Base-by-base conservation (phyloP, 495 filamentous ascomycete genomes). In the Lentithecium fluviatile region DNA sequence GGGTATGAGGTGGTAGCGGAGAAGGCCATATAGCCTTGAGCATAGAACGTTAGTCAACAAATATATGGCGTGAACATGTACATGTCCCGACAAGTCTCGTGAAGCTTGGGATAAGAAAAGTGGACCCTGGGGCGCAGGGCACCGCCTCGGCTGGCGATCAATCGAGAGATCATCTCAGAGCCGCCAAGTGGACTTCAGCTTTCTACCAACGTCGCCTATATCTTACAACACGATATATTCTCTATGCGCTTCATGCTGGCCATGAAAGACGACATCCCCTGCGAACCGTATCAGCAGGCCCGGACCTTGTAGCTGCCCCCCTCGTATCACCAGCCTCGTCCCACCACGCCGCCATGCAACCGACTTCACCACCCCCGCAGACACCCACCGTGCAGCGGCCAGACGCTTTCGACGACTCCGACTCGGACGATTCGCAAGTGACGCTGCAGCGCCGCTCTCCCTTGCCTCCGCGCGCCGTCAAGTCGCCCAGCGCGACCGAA, bases 1-100 rank as follows among this genome's bases (percentile, higher is more conserved):
- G 61, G 60, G 48, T 76, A 76, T 64, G 70, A 68, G 45, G 69
- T 47, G 36, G 56, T 65, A 24, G 37, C 48, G 49, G 52, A 57
- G 60, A 57, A 46, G 38, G 17, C 21, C n/a, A 47, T 64, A 36
- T 64, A 32, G 29, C 4, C 29, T 32, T n/a, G n/a, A n/a, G n/a
- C n/a, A n/a, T n/a, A n/a, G n/a, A n/a, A n/a, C n/a, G n/a, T n/a
- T n/a, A n/a, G n/a, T n/a, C n/a, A n/a, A n/a, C n/a, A n/a, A n/a
- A n/a, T n/a, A n/a, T n/a, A n/a, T n/a, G n/a, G n/a, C n/a, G n/a
- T n/a, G n/a, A n/a, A n/a, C n/a, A n/a, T n/a, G n/a, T n/a, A n/a
- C n/a, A n/a, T n/a, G n/a, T n/a, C n/a, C n/a, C n/a, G n/a, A n/a
- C n/a, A n/a, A n/a, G n/a, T n/a, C n/a, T n/a, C n/a, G n/a, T n/a